These are phyloP conservation scores for Schoenoplectus tabernaemontani DNA, from an alignment of 202 grass and related monocot genomes.

Conservation along the genomic window DNA sequence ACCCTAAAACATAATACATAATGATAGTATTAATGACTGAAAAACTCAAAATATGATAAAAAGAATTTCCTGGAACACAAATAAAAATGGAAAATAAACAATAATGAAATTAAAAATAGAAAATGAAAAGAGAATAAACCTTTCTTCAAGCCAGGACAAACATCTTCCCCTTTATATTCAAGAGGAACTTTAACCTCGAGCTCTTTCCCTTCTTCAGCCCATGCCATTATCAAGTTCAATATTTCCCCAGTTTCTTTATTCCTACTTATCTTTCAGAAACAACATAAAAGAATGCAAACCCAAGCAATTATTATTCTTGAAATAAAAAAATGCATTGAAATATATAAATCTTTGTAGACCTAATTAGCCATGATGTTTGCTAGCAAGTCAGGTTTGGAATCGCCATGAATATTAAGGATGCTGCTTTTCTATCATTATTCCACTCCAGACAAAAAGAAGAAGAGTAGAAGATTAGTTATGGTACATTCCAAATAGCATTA, in stretches of 20 bases:
- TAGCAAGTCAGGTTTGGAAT: neutral
- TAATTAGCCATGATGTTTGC: neutral
- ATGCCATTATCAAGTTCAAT: conserved; percentile 79
- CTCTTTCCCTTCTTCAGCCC: conserved; percentile 60
- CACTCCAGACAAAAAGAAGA: neutral
- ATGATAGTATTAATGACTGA: too few species aligned
- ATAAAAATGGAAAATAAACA: too few species aligned
- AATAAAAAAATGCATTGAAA: neutral
- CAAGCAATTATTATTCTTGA: neutral
- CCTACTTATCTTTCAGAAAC: conserved; percentile 50
- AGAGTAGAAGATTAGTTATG: neutral
- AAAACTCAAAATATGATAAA: too few species aligned
- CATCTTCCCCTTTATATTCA: conserved; percentile 65
- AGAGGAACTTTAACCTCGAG: conserved; percentile 71
- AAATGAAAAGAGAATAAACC: too few species aligned
- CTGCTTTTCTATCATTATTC: neutral
- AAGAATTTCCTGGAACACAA: too few species aligned
- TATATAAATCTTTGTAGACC: neutral
- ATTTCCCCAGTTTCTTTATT: conserved; percentile 55
- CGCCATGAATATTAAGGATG: neutral
- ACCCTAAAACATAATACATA: too few species aligned
- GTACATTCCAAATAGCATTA: neutral
- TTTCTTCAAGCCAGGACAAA: conserved; percentile 53
- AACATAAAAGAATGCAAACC: neutral
- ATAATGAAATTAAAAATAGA: too few species aligned